Percentiles rank a stretch among this genome's conserved stretches.
Evolutionary conservation across 169 alveolate species (phyloP).

Genomic region (Plasmodium gaboni): DNA sequence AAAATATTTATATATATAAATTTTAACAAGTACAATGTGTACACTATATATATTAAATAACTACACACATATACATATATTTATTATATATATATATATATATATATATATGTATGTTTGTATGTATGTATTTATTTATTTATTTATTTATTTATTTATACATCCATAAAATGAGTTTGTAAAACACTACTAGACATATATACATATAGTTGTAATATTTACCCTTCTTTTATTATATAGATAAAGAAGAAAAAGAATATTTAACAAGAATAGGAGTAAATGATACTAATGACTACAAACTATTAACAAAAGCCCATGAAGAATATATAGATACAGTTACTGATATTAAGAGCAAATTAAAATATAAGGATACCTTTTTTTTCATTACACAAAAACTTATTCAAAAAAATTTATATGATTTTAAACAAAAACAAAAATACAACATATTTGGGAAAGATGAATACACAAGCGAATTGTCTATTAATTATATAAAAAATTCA

Average conservation of each 20-base stretch:
- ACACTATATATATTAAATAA: not conserved
- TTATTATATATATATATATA: conserved; percentile 1
- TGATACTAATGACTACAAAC: conserved; percentile 50
- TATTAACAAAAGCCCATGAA: conserved; percentile 63
- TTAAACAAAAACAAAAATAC: conserved; percentile 58
- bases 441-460: conserved; percentile 54
- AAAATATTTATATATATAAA: not conserved
- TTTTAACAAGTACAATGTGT: too few species aligned
- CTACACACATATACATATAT: not conserved
- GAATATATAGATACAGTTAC: conserved; percentile 29
- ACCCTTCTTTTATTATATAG: conserved; percentile 26
- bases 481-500: conserved; percentile 69
- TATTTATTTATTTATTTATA: too few species aligned
- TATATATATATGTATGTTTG: not conserved
- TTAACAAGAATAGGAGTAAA: conserved; percentile 38
- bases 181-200: not conserved
- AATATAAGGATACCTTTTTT: conserved; percentile 75
- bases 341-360: conserved; percentile 71
- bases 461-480: conserved; percentile 69
- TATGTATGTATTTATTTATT: too few species aligned
- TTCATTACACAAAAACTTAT: conserved; percentile 72
- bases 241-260: conserved; percentile 61
- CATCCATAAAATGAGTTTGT: too few species aligned
- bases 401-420: conserved; percentile 62
- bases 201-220: not conserved